Percentiles rank a stretch among this genome's conserved stretches.
Evolutionary conservation across 257 asterid genomes (phyloP).

Genomic region (Hygrophila difformis): DNA sequence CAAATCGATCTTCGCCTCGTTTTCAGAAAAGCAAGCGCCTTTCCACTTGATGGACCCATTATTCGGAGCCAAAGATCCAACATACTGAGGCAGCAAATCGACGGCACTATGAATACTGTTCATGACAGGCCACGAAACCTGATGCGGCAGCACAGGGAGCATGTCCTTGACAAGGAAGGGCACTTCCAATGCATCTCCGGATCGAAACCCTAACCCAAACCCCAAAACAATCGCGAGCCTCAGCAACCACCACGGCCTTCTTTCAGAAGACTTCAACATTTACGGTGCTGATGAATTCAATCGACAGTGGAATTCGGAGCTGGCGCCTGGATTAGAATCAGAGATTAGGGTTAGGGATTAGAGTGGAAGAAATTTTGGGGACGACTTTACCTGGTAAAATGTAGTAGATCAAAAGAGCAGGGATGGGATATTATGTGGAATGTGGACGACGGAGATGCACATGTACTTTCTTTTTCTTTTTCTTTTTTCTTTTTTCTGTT

Average conservation of each 20-base stretch:
- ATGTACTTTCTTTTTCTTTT: no score
- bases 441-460: not conserved
- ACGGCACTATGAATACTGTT: slow-evolving; percentile 77
- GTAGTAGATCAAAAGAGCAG: no score
- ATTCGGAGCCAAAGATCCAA: slow-evolving; percentile 83
- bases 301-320: slow-evolving; percentile 14
- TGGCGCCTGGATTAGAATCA: slow-evolving; percentile 16
- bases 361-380: slow-evolving; percentile 9
- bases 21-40: slow-evolving; percentile 78
- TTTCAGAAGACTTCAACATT: slow-evolving; percentile 18
- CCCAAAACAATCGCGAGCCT: slow-evolving; percentile 30
- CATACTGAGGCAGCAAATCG: slow-evolving; percentile 79
- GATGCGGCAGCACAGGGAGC: slow-evolving; percentile 79
- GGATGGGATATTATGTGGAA: no score
- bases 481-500: no score
- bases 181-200: slow-evolving; percentile 62
- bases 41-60: slow-evolving; percentile 85
- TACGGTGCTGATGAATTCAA: slow-evolving; percentile 4
- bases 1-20: slow-evolving; percentile 68
- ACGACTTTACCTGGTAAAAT: not conserved
- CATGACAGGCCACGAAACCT: slow-evolving; percentile 91
- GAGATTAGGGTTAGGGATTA: slow-evolving; percentile 19
- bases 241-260: slow-evolving; percentile 23
- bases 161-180: slow-evolving; percentile 83
- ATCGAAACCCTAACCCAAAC: slow-evolving; percentile 42